Evolutionary conservation across 805 yeast genomes (phyloP), one percentile per base, ranked within the genome.

Genomic region (Debaryomyces castellii): DNA sequence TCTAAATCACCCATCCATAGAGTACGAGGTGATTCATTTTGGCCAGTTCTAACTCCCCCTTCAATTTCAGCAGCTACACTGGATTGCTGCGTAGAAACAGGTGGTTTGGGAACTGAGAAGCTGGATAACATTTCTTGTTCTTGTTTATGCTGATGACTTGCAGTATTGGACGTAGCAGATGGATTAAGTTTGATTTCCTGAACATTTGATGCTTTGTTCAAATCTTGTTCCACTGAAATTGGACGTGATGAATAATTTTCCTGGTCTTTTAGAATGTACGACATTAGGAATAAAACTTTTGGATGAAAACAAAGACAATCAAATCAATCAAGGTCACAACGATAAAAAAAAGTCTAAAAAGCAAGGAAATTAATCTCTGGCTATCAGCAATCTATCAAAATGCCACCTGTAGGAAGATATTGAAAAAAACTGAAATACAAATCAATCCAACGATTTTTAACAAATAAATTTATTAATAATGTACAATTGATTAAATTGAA

Each of bases 1-100:
- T 87, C 92, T 52, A 87, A 69, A 63, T 87, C 94, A 9, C 95
- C 95, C 95, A 87, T 87, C 95, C 95, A 87, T 25, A 87, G 67
- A 1, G 95, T 87, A 49, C 85, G 74, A 21, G 95, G 89, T 12
- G 78, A 73, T n/a, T 59, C 64, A 2, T 52, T 44, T 14, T 54
- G 53, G 3, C 51, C 53, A 9, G 53, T 21, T 7, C 33, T 21
- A 12, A 25, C 24, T 1, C 48, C 46, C 9, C 38, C 43, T 21
- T 56, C 66, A 3, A 42, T 40, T 24, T 56, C 66, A 25, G 64
- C 64, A 27, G 70, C 69, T 10, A 51, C 57, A 30, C 61, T 62
- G 41, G 66, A 66, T 48, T 67, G 70, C 48, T 66, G 67, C 3
- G 74, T 67, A 3, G 71, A 60, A 5, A 67, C 50, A 2, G 77